Base-by-base conservation (phyloP, 768 basidiomycete species). In the Hygrophorus russula region DNA sequence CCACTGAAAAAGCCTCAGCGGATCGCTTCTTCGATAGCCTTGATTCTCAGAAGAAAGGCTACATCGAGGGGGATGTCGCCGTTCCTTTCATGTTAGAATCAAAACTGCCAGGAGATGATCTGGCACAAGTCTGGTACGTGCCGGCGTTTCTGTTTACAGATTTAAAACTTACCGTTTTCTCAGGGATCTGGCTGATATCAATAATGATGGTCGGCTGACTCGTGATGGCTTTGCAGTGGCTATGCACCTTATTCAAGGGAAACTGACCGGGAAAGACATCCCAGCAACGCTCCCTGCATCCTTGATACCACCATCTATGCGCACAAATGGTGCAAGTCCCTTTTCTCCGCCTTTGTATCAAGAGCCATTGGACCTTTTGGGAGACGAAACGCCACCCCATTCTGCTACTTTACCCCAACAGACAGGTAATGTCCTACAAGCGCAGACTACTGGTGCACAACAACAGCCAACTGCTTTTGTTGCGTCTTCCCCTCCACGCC, bases 31-130 rank as follows among this genome's bases (percentile, higher is more conserved):
- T 97, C 57, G 78, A 83, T 46, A 67, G 66, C n/a, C 70, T 98
- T 31, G 96, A 99, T 59, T 59, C 71, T 12, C 70, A 74, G 49
- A 78, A 73, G 50, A 72, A 65, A 46, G 92, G 91, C 0, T 87
- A 70, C 55, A 83, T 98, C 14, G 91, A 93, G 56, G 92, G 92
- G 6, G 90, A 94, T 46, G 78, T 89, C 28, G 96, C 91, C 6
- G 96, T 96, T 4, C 90, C 89, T 2, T 98, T 98, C 63, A 85
- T 99, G 82, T 59, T 94, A 46, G 81, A 91, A 61, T 93, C 90
- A 27, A 80, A 85, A 36, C 64, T 99, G 36, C 71, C 80, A 1
- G 85, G 87, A 47, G 81, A 82, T 19, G 71, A 75, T 18, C 71
- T 99, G n/a, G 96, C 96, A 3, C 82, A 76, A 53, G 69, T 99